Evolutionary conservation across 2,329 filamentous ascomycete species (phyloP).

Genomic region (Purpureocillium lavendulum): DNA sequence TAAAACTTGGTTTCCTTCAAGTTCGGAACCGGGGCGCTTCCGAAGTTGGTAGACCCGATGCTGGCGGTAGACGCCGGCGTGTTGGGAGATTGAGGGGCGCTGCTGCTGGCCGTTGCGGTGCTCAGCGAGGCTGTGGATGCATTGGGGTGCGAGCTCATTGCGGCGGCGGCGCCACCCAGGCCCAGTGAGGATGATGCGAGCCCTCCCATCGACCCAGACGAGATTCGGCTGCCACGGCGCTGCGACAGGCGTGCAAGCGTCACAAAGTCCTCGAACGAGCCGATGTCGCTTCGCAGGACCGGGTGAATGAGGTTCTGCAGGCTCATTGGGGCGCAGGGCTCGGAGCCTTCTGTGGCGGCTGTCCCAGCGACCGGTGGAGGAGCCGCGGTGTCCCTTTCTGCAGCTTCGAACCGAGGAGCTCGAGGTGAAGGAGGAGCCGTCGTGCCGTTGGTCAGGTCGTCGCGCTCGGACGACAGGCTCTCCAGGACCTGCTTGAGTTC

Average conservation of each 20-base stretch:
- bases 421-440: conserved; percentile 71
- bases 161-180: conserved; percentile 37
- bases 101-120: conserved; percentile 38
- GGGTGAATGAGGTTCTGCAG: conserved; percentile 79
- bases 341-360: conserved; percentile 32
- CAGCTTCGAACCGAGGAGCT: conserved; percentile 57
- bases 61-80: conserved; percentile 47
- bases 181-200: conserved; percentile 33
- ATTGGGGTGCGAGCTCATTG: conserved; percentile 35
- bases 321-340: conserved; percentile 55
- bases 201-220: conserved; percentile 59
- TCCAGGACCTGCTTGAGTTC: conserved; percentile 93
- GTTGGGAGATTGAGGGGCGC: conserved; percentile 50
- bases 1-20: conserved; percentile 92
- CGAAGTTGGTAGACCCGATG: conserved; percentile 27
- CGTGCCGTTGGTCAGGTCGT: conserved; percentile 64
- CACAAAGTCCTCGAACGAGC: conserved; percentile 77
- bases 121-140: conserved; percentile 52
- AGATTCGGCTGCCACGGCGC: conserved; percentile 53
- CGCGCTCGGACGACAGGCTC: conserved; percentile 65
- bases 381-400: conserved; percentile 31
- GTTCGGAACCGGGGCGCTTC: conserved; percentile 37
- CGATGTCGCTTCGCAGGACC: conserved; percentile 72
- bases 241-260: conserved; percentile 64
- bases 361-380: conserved; percentile 23